Base-by-base conservation (phyloP, 176 grass and related monocot genomes). In the maize (Zea mays) region DNA sequence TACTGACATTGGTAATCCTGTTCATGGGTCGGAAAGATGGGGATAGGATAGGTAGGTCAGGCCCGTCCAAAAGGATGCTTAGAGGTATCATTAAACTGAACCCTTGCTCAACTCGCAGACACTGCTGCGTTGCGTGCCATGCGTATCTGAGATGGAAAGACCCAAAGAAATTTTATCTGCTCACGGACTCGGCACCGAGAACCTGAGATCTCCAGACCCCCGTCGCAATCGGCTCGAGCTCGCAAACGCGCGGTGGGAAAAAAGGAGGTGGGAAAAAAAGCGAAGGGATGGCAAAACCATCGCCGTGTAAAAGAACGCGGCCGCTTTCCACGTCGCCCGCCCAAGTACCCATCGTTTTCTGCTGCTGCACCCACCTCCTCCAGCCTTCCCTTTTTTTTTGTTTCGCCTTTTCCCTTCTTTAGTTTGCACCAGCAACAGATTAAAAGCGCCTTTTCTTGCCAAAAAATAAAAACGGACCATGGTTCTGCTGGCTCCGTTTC, bases 131-230 rank as follows among this genome's bases (percentile, higher is more conserved):
- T 69, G 74, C 62, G 63, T 79, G 74, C 86, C 86, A 80, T 84
- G 76, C 64, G 64, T 47, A 58, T 75, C 80, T 70, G 81, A 75
- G 71, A 76, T 81, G 81, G 71, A 88, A 84, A 88, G 62, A 41
- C 27, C 3, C 10, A 67, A 8, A 40, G 19, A 50, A 46, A 64
- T 8, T 47, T 80, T 58, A 64, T 49, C 65, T 48, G 40, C n/a
- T 19, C 27, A 27, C 27, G 54, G 69, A 73, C 36, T 60, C 27
- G 27, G 27, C 27, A 27, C 27, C 8, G 74, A 40, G 11, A 49
- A n/a, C 69, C n/a, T 60, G 4, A 57, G 76, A 75, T 80, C 76
- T 27, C 27, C 27, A 27, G 27, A 27, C 27, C 27, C 27, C 27
- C 1, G 27, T 27, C 27, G 27, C 27, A 27, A 27, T 27, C 27